These are phyloP conservation scores for Excoecaria cochinchinensis DNA, from an alignment of 345 rosid species.

Conservation along the genomic window DNA sequence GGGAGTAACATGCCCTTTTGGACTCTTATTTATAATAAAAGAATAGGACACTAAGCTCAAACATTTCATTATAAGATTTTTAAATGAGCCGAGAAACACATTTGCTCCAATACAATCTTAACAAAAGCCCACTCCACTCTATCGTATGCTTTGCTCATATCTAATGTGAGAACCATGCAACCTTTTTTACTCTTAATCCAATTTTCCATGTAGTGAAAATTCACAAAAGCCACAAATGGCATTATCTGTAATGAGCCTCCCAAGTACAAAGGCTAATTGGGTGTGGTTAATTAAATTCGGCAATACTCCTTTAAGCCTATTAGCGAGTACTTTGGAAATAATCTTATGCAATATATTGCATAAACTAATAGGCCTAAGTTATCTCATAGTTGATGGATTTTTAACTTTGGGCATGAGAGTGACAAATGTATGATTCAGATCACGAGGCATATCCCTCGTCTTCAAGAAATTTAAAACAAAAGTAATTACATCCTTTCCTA, in stretches of 20 bases:
- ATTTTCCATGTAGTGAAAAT: background rate
- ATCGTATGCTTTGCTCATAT: too few species aligned
- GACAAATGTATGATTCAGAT: background rate
- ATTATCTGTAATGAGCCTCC: too few species aligned
- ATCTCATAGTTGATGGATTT: background rate
- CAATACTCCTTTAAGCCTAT: background rate
- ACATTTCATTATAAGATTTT: background rate
- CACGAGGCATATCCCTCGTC: background rate
- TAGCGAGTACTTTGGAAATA: background rate
- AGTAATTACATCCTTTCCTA: background rate
- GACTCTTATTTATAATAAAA: too few species aligned
- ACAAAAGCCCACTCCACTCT: background rate
- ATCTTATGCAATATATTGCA: too few species aligned
- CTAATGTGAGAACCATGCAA: background rate
- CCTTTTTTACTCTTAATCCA: background rate
- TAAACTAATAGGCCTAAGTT: too few species aligned
- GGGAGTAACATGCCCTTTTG: too few species aligned
- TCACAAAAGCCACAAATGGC: background rate
- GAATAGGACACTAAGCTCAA: background rate
- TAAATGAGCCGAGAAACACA: background rate
- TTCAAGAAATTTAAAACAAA: background rate
- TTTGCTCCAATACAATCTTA: background rate
- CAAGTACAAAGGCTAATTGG: background rate
- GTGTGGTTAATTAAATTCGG: background rate
- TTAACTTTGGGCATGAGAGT: background rate